Evolutionary conservation across 2,329 filamentous ascomycete species (phyloP), one percentile per base, ranked within the genome.

Genomic region (Aureobasidium sp.): DNA sequence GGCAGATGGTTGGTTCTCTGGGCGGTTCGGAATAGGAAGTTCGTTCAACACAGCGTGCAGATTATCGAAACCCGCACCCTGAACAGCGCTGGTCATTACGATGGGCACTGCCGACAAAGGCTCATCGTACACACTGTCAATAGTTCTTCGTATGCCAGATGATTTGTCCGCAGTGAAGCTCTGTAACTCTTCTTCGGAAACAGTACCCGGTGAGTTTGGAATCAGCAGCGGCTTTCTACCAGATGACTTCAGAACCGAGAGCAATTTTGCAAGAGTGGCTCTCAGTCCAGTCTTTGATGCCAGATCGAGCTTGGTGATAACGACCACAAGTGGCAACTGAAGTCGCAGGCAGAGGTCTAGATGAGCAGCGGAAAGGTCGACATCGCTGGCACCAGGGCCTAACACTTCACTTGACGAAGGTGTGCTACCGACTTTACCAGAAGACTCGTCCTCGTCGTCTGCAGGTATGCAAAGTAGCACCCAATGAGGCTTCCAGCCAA

Each of bases 401-500:
- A 79, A 63, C 25, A 73, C 67, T 49, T 81, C 80, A 57, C 77
- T 74, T 8, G 75, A 68, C 2, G 74, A 72, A 16, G 76, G 70
- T 0, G 76, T 78, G 53, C 73, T 72, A 6, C 71, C 72, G 24
- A 63, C 61, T 55, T 64, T 69, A 3, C 66, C 64, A n/a, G 64
- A 60, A 37, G 66, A 63, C 42, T 71, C 68, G 40, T 85, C 81
- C 10, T 78, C 75, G 58, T 86, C 85, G 63, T 93, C 86, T 30
- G 88, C 89, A 41, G 89, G 83, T 57, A 97, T 82, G 60, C 94
- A 96, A 2, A 97, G 76, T 19, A 95, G 69, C 1, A 88, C 90
- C 85, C 93, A 98, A 66, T 97, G 90, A 7, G 93, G 93, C 32
- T 88, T 87, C 90, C 93, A 97, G 40, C 90, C 93, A 58, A 98